Evolutionary conservation across 306 rosid genomes (phyloP).

Genomic region (Biancaea sappan): DNA sequence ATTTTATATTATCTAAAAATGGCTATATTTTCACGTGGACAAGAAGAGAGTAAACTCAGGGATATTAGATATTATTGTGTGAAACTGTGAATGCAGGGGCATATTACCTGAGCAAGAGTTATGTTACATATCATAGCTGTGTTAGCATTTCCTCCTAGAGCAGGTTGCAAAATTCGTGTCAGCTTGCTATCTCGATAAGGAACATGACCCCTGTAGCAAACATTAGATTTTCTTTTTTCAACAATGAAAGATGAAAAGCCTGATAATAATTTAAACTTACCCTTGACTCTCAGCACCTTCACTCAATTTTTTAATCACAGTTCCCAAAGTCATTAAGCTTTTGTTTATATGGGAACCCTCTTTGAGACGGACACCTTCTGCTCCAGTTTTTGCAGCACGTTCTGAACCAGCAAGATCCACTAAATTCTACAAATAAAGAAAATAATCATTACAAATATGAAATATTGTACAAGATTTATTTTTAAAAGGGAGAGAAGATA

Average conservation of each 20-base stretch:
- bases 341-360: conserved; percentile 98
- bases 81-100: conserved; percentile 2
- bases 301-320: conserved; percentile 95
- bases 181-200: conserved; percentile 99
- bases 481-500: conserved; percentile 21
- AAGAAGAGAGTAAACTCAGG: neutral
- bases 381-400: conserved; percentile 98
- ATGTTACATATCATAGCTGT: conserved; percentile 96
- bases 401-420: conserved; percentile 99
- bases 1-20: no score
- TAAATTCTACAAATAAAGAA: conserved; percentile 64
- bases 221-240: conserved; percentile 23
- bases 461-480: conserved; percentile 17
- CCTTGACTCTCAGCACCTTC: conserved; percentile 99
- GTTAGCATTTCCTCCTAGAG: conserved; percentile 96
- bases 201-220: conserved; percentile 82
- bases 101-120: conserved; percentile 83
- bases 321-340: conserved; percentile 95
- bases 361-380: conserved; percentile 92
- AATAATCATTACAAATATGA: conserved; percentile 18
- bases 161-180: conserved; percentile 92
- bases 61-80: conserved; percentile 11
- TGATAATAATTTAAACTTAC: conserved; percentile 51
- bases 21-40: conserved; percentile 7
- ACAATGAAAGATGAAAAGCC: conserved; percentile 22